Percentiles rank a stretch among this genome's conserved stretches.
Conservation (phyloP, 805 yeast species). For the Schwanniomyces vanrijiae region DNA sequence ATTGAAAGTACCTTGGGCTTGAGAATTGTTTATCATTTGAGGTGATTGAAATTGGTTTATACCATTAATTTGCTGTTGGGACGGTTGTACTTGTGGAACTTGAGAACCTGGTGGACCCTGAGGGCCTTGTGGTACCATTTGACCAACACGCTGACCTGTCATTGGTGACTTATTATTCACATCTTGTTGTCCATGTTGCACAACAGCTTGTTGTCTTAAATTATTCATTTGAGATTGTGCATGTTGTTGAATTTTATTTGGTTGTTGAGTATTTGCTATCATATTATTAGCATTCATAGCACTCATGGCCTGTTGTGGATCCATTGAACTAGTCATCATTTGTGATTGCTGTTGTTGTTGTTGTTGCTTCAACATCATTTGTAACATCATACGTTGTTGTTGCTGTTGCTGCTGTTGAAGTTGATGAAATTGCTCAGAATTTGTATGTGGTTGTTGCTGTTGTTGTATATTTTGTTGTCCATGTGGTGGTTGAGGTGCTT, state of each 20-base stretch:
- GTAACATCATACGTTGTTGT: constrained; percentile 15
- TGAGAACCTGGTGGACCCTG: neutral
- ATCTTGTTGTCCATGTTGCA: constrained; percentile 22
- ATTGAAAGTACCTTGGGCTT: constrained; percentile 5
- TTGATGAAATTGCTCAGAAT: constrained; percentile 11
- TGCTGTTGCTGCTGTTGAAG: constrained; percentile 10
- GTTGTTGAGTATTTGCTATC: constrained; percentile 23
- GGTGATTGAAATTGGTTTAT: constrained; percentile 9
- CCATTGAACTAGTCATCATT: constrained; percentile 9
- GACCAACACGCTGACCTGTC: constrained; percentile 13
- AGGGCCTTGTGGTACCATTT: constrained; percentile 4
- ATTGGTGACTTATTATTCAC: constrained; percentile 19
- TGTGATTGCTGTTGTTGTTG: constrained; percentile 15
- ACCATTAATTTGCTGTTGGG: constrained; percentile 12
- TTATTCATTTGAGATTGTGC: constrained; percentile 53
- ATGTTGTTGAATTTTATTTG: constrained; percentile 41
- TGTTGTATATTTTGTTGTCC: constrained; percentile 5
- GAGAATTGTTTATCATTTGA: constrained; percentile 11
- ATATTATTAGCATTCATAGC: constrained; percentile 14
- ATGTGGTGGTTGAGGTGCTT: constrained; percentile 12
- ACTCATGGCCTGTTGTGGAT: constrained; percentile 17
- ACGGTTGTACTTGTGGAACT: constrained; percentile 10
- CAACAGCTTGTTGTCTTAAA: constrained; percentile 44
- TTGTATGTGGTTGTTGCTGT: constrained; percentile 8
- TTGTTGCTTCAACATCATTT: constrained; percentile 16